phyloP scores from a whole-genome alignment of 441 rosid species.

The Bocquillonia castaneifolia region DNA sequence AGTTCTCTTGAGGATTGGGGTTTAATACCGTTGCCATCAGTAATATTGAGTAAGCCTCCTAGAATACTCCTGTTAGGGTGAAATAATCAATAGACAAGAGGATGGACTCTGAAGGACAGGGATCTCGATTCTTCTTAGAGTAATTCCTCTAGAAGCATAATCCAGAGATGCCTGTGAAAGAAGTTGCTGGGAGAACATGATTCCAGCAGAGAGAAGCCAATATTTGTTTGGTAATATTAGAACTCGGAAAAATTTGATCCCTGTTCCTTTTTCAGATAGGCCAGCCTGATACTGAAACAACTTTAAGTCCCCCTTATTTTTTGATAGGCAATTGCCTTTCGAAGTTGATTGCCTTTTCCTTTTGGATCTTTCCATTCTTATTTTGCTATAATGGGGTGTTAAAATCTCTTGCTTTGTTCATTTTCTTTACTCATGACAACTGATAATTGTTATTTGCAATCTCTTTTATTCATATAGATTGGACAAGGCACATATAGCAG shows the following conservation, averaged over 20 bases:
- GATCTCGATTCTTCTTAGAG: neutral
- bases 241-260: constrained; percentile 3
- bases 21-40: neutral
- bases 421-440: constrained; percentile 3
- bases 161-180: neutral
- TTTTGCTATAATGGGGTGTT: constrained; percentile 2
- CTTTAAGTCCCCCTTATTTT: neutral
- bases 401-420: constrained; percentile 12
- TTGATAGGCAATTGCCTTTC: neutral
- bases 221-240: neutral
- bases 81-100: too few species aligned
- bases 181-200: neutral
- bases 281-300: neutral
- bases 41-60: too few species aligned
- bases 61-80: too few species aligned
- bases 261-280: neutral
- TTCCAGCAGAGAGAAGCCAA: neutral
- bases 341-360: neutral
- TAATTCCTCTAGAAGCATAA: neutral
- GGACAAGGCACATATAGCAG: constrained; percentile 98
- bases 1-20: neutral
- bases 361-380: neutral
- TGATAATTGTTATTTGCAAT: constrained; percentile 19
- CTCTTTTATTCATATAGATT: constrained; percentile 41
- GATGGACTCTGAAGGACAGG: neutral